Base-by-base conservation (phyloP, 352 stramenopile species). In the Phytophthora ramorum region DNA sequence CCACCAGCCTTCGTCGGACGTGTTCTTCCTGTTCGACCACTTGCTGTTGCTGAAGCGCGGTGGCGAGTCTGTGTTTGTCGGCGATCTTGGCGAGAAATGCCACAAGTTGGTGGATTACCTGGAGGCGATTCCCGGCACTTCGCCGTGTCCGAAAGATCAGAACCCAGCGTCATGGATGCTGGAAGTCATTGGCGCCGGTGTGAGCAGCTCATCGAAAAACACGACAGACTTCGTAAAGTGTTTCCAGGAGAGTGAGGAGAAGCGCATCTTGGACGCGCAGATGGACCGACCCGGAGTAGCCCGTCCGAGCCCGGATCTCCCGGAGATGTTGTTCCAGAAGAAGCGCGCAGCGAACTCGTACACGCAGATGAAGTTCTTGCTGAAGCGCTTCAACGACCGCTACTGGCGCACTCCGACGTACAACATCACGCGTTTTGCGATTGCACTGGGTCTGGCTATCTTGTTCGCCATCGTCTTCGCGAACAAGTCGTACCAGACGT, bases 11-110 rank as follows among this genome's bases (percentile, higher is more conserved):
- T 82, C 76, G 16, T 83, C 81, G 1, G 78, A 95, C 35, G 79
- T 96, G 7, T 95, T 97, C 24, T 80, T 84, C 24, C 79, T 85
- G 37, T 95, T 96, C 68, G 85, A 97, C 70, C 71, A 81, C 43
- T 44, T 95, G 9, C 73, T 95, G 41, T 62, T 97, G 10, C 58
- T 97, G 22, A 73, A 83, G 45, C 61, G 60, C 22, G 76, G 76
- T 30, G 76, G 78, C 26, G 28, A 81, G 35, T 77, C 83, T 20
- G 87, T 97, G 8, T 97, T 88, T 69, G 88, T 91, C 67, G 90
- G 90, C n/a, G 73, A 84, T 12, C 63, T 95, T 12, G 89, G 89
- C 38, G 32, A 74, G 12, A 61, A 83, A n/a, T 74, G 65, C 35
- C 61, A 61, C 40, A 76, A 80, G 8, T 50, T 81, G n/a, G 40